phyloP scores from a whole-genome alignment of 345 rosid genomes.

The Linum trigynum region DNA sequence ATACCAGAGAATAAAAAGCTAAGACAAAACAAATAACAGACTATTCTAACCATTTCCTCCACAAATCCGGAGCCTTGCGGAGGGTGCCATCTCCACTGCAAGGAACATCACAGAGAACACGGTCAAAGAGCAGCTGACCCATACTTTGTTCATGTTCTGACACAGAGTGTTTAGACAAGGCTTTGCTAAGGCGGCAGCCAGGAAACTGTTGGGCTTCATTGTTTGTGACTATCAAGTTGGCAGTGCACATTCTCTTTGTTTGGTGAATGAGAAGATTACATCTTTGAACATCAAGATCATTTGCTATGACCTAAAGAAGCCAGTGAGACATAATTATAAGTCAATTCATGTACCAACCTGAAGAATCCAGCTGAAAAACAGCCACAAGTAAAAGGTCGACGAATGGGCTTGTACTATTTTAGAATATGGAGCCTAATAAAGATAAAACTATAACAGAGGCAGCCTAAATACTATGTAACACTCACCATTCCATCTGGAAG shows the following conservation, averaged over 20 bases:
- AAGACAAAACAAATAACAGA: not conserved
- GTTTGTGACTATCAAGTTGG: constrained; percentile 86
- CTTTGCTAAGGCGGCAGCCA: constrained; percentile 48
- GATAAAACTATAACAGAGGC: not conserved
- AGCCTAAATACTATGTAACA: constrained; percentile 12
- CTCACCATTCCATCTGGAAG: constrained; percentile 78
- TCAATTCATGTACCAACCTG: constrained; percentile 7
- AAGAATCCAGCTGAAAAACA: constrained; percentile 2
- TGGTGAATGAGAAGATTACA: constrained; percentile 97
- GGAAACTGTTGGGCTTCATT: constrained; percentile 97
- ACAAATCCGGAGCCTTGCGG: constrained; percentile 94
- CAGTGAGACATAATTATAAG: constrained; percentile 2
- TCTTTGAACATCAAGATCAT: constrained; percentile 94
- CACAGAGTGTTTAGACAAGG: constrained; percentile 23
- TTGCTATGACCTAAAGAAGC: constrained; percentile 64
- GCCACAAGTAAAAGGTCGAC: not conserved
- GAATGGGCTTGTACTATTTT: not conserved
- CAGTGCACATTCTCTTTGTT: constrained; percentile 95
- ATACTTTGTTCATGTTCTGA: constrained; percentile 25
- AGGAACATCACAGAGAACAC: constrained; percentile 91
- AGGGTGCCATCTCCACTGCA: constrained; percentile 98
- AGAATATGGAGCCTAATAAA: constrained; percentile 5
- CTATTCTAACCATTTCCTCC: constrained; percentile 76
- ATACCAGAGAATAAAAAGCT: constrained; percentile 1
- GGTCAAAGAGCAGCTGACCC: constrained; percentile 70